Percentiles rank a stretch among this genome's conserved stretches.
These are phyloP conservation scores for Zopfia rhizophila DNA, from an alignment of 2,329 filamentous ascomycete genomes.

Conservation along the genomic window DNA sequence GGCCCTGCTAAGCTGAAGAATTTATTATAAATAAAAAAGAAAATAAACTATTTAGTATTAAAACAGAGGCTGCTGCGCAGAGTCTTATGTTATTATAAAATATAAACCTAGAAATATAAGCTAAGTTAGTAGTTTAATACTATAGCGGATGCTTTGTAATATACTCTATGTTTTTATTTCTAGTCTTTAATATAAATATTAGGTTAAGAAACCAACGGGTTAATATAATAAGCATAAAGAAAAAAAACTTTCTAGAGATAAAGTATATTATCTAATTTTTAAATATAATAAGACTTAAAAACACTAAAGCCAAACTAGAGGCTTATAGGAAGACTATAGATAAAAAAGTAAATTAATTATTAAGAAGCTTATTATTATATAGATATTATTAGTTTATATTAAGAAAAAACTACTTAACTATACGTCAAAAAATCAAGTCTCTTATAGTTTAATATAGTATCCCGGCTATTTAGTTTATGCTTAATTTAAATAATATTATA, in stretches of 20 bases:
- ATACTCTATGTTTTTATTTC: constrained; percentile 8
- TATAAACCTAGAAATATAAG: constrained; percentile 7
- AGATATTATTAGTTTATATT: constrained; percentile 8
- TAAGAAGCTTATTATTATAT: constrained; percentile 10
- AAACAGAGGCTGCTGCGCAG: not conserved
- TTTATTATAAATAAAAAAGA: too few relatives aligned
- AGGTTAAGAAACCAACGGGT: constrained; percentile 11
- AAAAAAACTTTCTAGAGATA: constrained; percentile 2
- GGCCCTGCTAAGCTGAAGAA: too few relatives aligned
- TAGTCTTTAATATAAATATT: constrained; percentile 9
- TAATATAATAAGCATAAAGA: constrained; percentile 13
- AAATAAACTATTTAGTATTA: too few relatives aligned
- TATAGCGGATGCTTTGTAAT: constrained; percentile 1
- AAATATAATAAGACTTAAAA: constrained; percentile 1
- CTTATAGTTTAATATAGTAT: constrained; percentile 6
- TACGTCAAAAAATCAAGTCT: constrained; percentile 8
- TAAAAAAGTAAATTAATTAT: constrained; percentile 1
- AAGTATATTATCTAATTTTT: constrained; percentile 6
- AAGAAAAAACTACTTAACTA: constrained; percentile 1
- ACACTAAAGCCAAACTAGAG: constrained; percentile 1
- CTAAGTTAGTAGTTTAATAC: constrained; percentile 5
- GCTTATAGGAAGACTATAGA: constrained; percentile 10
- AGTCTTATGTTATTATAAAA: constrained; percentile 5
- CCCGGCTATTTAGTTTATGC: constrained; percentile 9
- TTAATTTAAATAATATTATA: too few relatives aligned